Evolutionary conservation across 1,284 basidiomycete species (phyloP), one percentile per base, ranked within the genome.

Genomic region (Boletus smithii): DNA sequence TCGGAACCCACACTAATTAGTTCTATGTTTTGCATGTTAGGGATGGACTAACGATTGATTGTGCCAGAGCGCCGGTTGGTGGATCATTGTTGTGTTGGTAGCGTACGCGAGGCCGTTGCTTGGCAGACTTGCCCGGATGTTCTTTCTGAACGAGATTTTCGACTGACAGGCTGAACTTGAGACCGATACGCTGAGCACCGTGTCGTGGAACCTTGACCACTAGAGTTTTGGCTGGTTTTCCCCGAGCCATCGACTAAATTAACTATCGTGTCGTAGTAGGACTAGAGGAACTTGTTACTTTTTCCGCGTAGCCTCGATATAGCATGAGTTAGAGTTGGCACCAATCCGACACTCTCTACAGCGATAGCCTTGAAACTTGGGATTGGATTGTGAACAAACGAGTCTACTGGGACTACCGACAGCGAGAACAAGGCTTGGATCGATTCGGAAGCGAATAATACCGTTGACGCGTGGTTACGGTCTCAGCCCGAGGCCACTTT

Each of bases 141-240:
- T 80, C 65, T 35, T 70, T 65, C n/a, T 72, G 73, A 8, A 81
- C 81, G 24, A 80, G 68, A 18, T 61, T 63, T 53, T 82, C 75
- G 18, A 88, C 77, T 51, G 82, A 74, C 16, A 73, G 66, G 20
- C 73, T 75, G 22, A 88, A 72, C 39, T 83, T 81, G 45, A 76
- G 71, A 2, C 82, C 81, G 44, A 88, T 75, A 17, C 77, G 73
- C 60, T 86, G 85, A 0, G 87, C 79, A 61, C 86, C 85, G 51
- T 88, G 85, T 48, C 84, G 73, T 24, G 87, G 85, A 43, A 87
- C 86, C 46, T 77, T 77, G 55, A 88, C 65, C 60, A 77, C 79
- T 39, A 88, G 73, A 23, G 54, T 39, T 42, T 66, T 64, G 0
- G 61, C 54, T 49, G 65, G 49, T 51, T 66, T 64, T 40, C 65